Evolutionary conservation across 2,329 filamentous ascomycete genomes (phyloP).

Genomic region (Aspergillus niger): DNA sequence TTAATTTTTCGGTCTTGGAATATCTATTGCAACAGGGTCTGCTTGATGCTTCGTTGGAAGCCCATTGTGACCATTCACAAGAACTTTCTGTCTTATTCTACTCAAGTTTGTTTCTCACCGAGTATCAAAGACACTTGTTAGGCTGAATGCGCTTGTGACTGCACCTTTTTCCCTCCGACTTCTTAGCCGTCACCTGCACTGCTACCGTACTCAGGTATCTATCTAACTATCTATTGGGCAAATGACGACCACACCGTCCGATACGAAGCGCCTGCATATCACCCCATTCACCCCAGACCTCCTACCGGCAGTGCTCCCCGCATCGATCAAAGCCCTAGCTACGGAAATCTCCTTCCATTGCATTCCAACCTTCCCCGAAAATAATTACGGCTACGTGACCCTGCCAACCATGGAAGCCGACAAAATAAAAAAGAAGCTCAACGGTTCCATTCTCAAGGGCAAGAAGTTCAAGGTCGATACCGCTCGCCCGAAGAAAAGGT

Average conservation of each 20-base stretch:
- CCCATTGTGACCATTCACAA: not conserved
- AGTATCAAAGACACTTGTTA: no score
- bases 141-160: not conserved
- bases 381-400: slow-evolving; percentile 85
- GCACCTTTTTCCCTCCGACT: not conserved
- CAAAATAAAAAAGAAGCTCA: slow-evolving; percentile 87
- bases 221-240: slow-evolving; percentile 1
- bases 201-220: not conserved
- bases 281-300: slow-evolving; percentile 79
- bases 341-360: slow-evolving; percentile 85
- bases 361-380: slow-evolving; percentile 85
- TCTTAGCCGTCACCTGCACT: not conserved
- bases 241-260: slow-evolving; percentile 24
- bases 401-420: slow-evolving; percentile 79
- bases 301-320: slow-evolving; percentile 69
- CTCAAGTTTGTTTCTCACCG: not conserved
- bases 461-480: slow-evolving; percentile 81
- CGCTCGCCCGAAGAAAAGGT: slow-evolving; percentile 66
- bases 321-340: slow-evolving; percentile 65
- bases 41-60: not conserved
- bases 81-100: not conserved
- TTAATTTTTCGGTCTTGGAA: slow-evolving; percentile 1
- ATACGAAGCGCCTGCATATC: slow-evolving; percentile 72
- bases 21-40: not conserved
- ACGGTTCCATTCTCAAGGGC: slow-evolving; percentile 82